These are phyloP conservation scores for Verticillium albo-atrum DNA, from an alignment of 2,329 filamentous ascomycete species.

Conservation along the genomic window DNA sequence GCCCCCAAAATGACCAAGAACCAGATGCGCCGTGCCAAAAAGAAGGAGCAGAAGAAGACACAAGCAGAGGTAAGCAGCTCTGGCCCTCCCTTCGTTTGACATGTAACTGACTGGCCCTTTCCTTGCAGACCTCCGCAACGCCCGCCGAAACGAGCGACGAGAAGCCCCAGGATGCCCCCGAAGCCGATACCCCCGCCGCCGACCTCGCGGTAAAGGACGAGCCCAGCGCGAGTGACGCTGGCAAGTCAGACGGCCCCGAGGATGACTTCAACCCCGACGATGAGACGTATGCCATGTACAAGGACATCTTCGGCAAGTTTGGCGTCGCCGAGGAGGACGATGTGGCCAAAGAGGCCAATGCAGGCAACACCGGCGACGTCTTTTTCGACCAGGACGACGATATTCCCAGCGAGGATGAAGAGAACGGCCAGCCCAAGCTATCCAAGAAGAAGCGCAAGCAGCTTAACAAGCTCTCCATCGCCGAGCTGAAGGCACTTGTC, in stretches of 20 bases:
- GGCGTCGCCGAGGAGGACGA: slow-evolving; percentile 60
- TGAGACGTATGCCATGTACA: slow-evolving; percentile 79
- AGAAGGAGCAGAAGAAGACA: slow-evolving; percentile 83
- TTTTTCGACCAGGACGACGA: slow-evolving; percentile 81
- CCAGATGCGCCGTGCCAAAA: slow-evolving; percentile 86
- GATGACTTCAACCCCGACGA: slow-evolving; percentile 64
- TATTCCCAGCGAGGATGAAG: slow-evolving; percentile 80
- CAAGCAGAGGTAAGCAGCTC: slow-evolving; percentile 42
- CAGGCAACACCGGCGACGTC: slow-evolving; percentile 76
- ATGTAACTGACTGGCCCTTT: neutral
- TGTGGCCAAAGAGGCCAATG: slow-evolving; percentile 58
- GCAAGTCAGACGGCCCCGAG: slow-evolving; percentile 29
- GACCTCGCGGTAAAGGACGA: neutral
- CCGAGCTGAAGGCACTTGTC: slow-evolving; percentile 90
- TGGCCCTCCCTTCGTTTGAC: neutral
- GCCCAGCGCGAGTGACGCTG: slow-evolving; percentile 21
- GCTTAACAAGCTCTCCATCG: slow-evolving; percentile 87
- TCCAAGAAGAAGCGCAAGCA: slow-evolving; percentile 95
- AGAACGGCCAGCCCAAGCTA: slow-evolving; percentile 61
- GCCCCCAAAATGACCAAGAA: slow-evolving; percentile 83
- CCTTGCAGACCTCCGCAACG: slow-evolving; percentile 5
- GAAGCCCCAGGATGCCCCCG: slow-evolving; percentile 18
- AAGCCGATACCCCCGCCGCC: slow-evolving; percentile 20
- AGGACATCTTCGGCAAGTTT: slow-evolving; percentile 77
- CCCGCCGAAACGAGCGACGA: slow-evolving; percentile 14